Base-by-base conservation (phyloP, 768 basidiomycete species). In the Pluteus cervinus region DNA sequence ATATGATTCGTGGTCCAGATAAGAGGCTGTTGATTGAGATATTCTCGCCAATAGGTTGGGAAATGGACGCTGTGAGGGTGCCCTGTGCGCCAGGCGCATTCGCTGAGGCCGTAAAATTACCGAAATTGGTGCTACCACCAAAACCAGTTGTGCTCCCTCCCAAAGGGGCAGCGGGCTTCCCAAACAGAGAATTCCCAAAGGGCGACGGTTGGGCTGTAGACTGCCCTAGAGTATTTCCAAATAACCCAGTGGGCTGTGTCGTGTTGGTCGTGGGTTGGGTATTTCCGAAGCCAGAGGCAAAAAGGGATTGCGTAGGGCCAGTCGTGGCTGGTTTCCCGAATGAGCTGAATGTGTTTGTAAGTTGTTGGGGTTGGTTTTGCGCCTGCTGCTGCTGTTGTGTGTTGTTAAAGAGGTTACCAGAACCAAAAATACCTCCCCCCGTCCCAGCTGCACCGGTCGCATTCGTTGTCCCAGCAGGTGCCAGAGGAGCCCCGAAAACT, bases 21-120 rank as follows among this genome's bases (percentile, higher is more conserved):
- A 88, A 75, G 71, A 87, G 69, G 36, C 73, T 76, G 54, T 82
- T 88, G 35, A 85, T 80, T 4, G 80, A 81, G 36, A 86, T 55
- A 43, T 82, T 81, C 34, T 75, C 67, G 22, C 73, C 75, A 45
- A 90, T 81, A 6, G 87, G 87, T 56, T 93, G 86, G 18, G 86
- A 81, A 52, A 97, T 88, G 14, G 92, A 92, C 2, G 90, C 86
- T 7, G 82, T 85, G 37, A 94, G 64, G 0, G 71, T 58, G 24
- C 76, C 77, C 58, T 77, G 76, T 28, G 66, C 63, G 22, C 61
- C 74, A n/a, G 66, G 61, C 37, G 62, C 59, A 39, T 51, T 35
- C 46, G 56, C 49, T 40, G 39, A 40, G 8, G 52, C 55, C 17
- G 59, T 65, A 24, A 67, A 56, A 8, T 65, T 49, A 15, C 65